A percentile compares a stretch with the other conserved stretches of the same genome.
Evolutionary conservation across 805 yeast genomes (phyloP).

Genomic region (Trichomonascus vanleenenianus): DNA sequence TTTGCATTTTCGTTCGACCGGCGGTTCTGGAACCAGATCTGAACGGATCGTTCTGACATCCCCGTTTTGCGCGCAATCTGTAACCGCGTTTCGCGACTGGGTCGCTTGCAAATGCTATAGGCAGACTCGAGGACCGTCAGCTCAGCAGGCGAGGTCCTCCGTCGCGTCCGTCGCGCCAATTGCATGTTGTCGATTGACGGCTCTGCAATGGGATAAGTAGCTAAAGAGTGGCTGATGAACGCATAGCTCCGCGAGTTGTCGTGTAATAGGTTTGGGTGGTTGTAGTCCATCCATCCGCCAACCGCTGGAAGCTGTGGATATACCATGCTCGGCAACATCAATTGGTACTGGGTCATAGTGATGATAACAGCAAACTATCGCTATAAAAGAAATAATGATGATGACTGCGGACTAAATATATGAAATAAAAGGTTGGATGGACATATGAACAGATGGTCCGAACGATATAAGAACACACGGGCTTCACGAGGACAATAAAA

Average conservation of each 20-base stretch:
- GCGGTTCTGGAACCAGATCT: constrained; percentile 97
- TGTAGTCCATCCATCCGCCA: too few relatives aligned
- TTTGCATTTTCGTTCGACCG: constrained; percentile 47
- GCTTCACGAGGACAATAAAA: too few relatives aligned
- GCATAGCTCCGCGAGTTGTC: constrained; percentile 34
- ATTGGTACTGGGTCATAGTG: too few relatives aligned
- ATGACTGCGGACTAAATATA: too few relatives aligned
- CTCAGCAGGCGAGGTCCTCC: constrained; percentile 90
- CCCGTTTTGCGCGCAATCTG: constrained; percentile 74
- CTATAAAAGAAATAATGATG: too few relatives aligned
- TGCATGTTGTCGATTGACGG: constrained; percentile 76
- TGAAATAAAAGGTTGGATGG: too few relatives aligned
- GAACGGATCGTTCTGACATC: constrained; percentile 97
- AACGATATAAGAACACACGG: too few relatives aligned
- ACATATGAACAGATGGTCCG: too few relatives aligned
- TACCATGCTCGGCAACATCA: too few relatives aligned
- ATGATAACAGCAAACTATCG: too few relatives aligned
- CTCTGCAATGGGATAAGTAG: constrained; percentile 78
- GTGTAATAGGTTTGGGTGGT: too few relatives aligned
- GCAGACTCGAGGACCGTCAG: constrained; percentile 72
- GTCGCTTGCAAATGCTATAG: constrained; percentile 70
- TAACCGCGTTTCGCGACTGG: constrained; percentile 65
- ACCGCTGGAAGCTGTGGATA: too few relatives aligned
- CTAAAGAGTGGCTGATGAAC: constrained; percentile 90
- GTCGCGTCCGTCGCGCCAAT: constrained; percentile 85